Base-by-base conservation (phyloP, 2,329 filamentous ascomycete genomes). In the Diaporthe sp. region DNA sequence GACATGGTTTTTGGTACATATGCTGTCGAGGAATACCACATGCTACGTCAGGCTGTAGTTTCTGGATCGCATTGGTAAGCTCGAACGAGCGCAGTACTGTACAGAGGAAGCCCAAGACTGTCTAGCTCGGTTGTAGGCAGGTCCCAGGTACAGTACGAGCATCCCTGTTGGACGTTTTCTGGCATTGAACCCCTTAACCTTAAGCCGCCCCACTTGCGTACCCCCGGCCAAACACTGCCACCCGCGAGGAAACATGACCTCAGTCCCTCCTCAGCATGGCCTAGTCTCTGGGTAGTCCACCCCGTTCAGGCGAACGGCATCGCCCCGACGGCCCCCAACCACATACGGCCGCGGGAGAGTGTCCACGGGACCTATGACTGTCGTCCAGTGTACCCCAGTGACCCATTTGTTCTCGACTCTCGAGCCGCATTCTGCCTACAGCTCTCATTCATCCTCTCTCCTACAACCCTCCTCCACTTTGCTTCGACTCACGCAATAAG, bases 171-270 rank as follows among this genome's bases (percentile, higher is more conserved):
- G 31, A 19, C 44, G 10, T 37, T 60, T 51, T 49, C 19, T 51
- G 19, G 39, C 68, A 58, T 71, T 46, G 34, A 71, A 58, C 37
- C 68, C 71, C 34, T 53, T 53, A 68, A 53, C 71, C 71, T 73
- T 74, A 71, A 51, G 44, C 53, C 58, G 51, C 15, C 46, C 39
- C 71, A 67, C 70, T 61, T 53, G 57, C 51, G 25, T 62, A 73
- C 58, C 71, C 46, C 71, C 28, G 71, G 28, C 53, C 44, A 22
- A 39, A 62, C 71, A 65, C 46, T 62, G 71, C 71, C 71, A 55
- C 46, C 46, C 44, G 61, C 71, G 51, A 71, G 61, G 74, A 73
- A 72, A 73, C 71, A 73, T 75, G 71, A 57, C 74, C 65, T 70
- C 65, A 55, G 46, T 70, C 65, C 65, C 46, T 70, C 65, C 65